phyloP scores from a whole-genome alignment of 179 eudicot species.

The Amaranthus tricolor region DNA sequence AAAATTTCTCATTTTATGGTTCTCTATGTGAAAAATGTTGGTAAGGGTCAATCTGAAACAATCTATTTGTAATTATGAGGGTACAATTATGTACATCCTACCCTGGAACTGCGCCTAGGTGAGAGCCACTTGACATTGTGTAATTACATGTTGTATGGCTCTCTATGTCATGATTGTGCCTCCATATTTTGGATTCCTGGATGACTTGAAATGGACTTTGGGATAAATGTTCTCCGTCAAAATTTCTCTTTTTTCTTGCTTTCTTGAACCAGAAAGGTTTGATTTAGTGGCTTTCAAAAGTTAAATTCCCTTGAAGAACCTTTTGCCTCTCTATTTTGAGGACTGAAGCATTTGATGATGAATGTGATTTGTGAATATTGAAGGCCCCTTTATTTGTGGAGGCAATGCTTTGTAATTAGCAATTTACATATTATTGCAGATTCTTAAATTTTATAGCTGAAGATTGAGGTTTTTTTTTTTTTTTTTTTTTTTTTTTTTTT shows the following conservation, averaged over 20 bases:
- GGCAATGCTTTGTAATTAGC: conserved; percentile 1
- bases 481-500: too few relatives aligned
- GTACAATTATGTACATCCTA: too few relatives aligned
- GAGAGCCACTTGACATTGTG: too few relatives aligned
- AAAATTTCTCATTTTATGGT: neutral
- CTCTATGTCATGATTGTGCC: neutral
- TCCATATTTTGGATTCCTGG: neutral
- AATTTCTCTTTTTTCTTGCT: conserved; percentile 15
- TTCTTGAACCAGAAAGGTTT: conserved; percentile 11
- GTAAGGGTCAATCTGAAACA: too few relatives aligned
- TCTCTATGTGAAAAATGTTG: neutral
- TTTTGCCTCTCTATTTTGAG: conserved; percentile 15
- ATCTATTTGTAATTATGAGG: too few relatives aligned
- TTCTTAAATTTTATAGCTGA: conserved; percentile 2
- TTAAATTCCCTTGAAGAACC: conserved; percentile 18
- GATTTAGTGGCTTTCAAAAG: conserved; percentile 18
- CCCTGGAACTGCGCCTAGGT: too few relatives aligned
- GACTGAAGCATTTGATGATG: conserved; percentile 11
- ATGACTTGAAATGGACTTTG: conserved; percentile 13
- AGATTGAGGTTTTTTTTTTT: too few relatives aligned
- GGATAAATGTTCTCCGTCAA: conserved; percentile 12
- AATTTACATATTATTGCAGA: neutral
- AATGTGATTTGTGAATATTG: conserved; percentile 11
- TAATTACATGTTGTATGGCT: neutral
- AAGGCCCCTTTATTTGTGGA: conserved; percentile 11